A percentile compares a stretch with the other conserved stretches of the same genome.
phyloP scores from a whole-genome alignment of 176 grass and related monocot species.

The Typha latifolia region DNA sequence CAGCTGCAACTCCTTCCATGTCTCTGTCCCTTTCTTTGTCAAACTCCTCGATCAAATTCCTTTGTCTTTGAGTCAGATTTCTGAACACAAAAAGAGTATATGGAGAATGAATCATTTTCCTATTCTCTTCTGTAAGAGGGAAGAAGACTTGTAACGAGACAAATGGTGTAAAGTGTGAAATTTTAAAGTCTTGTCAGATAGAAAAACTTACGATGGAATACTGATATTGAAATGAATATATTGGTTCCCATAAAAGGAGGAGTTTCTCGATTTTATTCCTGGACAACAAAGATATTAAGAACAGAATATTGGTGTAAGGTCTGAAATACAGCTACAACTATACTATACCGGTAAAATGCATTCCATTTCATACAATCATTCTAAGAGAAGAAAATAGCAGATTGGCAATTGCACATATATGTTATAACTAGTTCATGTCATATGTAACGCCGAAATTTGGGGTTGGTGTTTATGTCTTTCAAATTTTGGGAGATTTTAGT shows the following conservation, averaged over 20 bases:
- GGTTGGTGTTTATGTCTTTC: too few species aligned
- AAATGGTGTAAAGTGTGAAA: background rate
- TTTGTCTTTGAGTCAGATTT: slow-evolving; percentile 53
- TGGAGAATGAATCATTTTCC: background rate
- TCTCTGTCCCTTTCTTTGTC: slow-evolving; percentile 54
- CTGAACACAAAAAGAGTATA: slow-evolving; percentile 19
- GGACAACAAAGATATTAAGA: slow-evolving; percentile 1
- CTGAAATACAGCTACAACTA: too few species aligned
- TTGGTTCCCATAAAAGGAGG: slow-evolving; percentile 53
- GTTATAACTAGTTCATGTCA: too few species aligned
- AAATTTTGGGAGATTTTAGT: too few species aligned
- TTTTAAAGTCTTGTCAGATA: slow-evolving; percentile 1
- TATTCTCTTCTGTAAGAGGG: background rate
- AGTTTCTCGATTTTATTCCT: slow-evolving; percentile 79
- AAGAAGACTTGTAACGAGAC: background rate
- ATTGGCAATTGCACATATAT: too few species aligned
- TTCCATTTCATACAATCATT: too few species aligned
- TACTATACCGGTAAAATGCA: too few species aligned
- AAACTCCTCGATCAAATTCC: slow-evolving; percentile 60
- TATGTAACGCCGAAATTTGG: too few species aligned
- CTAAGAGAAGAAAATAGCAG: too few species aligned
- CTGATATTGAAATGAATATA: slow-evolving; percentile 79
- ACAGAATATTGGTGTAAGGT: too few species aligned
- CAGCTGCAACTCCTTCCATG: slow-evolving; percentile 22
- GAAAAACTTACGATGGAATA: slow-evolving; percentile 48